Conservation (phyloP, 345 rosid genomes). For the Pistacia vera region DNA sequence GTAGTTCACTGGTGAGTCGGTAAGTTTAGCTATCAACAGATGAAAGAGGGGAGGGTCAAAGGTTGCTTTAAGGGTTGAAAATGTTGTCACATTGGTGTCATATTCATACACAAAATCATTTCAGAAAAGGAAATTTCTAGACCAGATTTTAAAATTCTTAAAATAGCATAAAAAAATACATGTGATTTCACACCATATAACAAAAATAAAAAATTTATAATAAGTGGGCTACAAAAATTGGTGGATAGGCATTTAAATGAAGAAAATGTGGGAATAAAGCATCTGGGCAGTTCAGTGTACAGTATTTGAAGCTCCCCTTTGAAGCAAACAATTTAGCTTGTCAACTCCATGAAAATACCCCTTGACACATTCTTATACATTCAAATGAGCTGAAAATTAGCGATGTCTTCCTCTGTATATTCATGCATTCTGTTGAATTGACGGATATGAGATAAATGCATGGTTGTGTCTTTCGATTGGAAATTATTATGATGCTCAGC, state of each 20-base stretch:
- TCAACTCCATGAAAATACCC: not conserved
- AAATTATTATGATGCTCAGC: not conserved
- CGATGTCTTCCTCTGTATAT: not conserved
- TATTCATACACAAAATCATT: not conserved
- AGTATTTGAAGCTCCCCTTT: not conserved
- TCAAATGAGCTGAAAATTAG: not conserved
- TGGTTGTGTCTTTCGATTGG: too few relatives aligned
- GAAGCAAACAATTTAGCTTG: not conserved
- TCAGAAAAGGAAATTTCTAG: not conserved
- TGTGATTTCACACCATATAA: not conserved
- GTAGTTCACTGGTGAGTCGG: not conserved
- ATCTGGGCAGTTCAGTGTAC: not conserved
- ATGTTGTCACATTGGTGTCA: not conserved
- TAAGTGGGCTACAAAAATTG: not conserved
- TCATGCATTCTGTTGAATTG: not conserved
- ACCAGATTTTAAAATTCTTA: too few relatives aligned
- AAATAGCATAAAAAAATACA: not conserved
- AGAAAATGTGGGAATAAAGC: not conserved
- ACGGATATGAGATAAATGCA: too few relatives aligned
- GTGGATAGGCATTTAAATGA: not conserved
- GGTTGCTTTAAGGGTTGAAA: not conserved
- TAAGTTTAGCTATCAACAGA: too few relatives aligned
- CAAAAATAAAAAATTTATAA: too few relatives aligned
- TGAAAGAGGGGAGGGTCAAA: not conserved
- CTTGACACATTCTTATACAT: not conserved